These are phyloP conservation scores for Atkinsonella hypoxylon DNA, from an alignment of 2,329 filamentous ascomycete genomes.

Conservation along the genomic window DNA sequence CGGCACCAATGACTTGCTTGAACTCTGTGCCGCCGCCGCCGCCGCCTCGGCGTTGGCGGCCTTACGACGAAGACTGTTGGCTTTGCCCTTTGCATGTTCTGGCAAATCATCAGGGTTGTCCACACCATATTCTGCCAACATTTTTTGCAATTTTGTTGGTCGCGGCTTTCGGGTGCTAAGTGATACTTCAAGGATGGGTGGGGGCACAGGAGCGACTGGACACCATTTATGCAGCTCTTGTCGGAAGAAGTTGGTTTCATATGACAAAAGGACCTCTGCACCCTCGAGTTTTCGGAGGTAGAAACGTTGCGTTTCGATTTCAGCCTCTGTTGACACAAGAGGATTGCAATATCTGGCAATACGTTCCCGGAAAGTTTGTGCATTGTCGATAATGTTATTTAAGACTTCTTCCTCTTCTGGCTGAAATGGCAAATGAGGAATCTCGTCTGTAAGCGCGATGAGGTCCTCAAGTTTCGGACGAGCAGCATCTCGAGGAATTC, in stretches of 20 bases:
- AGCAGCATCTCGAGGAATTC: constrained; percentile 91
- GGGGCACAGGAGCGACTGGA: constrained; percentile 74
- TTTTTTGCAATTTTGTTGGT: constrained; percentile 92
- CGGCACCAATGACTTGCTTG: constrained; percentile 11
- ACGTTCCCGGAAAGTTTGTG: constrained; percentile 71
- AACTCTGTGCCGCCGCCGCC: constrained; percentile 18
- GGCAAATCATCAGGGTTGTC: constrained; percentile 86
- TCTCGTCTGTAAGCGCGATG: constrained; percentile 71
- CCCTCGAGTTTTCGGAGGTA: constrained; percentile 96
- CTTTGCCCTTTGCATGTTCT: constrained; percentile 68
- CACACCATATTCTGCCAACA: constrained; percentile 79
- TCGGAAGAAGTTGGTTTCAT: constrained; percentile 95
- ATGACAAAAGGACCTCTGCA: constrained; percentile 80
- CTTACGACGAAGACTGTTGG: constrained; percentile 61
- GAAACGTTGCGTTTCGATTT: constrained; percentile 83
- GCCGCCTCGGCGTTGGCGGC: constrained; percentile 46
- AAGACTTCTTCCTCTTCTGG: constrained; percentile 87
- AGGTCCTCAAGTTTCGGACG: constrained; percentile 91
- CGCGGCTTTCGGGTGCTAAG: constrained; percentile 89
- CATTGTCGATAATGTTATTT: constrained; percentile 75
- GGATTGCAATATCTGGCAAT: constrained; percentile 73
- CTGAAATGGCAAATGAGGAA: constrained; percentile 74
- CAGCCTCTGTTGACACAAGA: constrained; percentile 67
- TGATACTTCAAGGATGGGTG: constrained; percentile 76
- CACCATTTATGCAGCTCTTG: constrained; percentile 93